These are phyloP conservation scores for Pseudisothecium myosuroides DNA, from an alignment of 225 moss, liverwort and hornwort species.

Conservation along the genomic window DNA sequence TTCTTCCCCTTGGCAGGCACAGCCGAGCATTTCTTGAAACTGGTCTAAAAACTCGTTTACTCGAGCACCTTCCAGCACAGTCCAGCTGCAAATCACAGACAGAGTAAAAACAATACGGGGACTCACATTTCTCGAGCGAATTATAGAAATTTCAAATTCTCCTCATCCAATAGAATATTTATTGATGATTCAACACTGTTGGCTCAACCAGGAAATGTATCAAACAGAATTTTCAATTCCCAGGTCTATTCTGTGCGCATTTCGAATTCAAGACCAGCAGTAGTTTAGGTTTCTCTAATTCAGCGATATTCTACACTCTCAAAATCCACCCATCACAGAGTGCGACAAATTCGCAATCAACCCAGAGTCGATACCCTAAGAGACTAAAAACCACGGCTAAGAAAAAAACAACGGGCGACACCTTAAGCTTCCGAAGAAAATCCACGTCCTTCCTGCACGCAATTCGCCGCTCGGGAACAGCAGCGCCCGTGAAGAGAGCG, in stretches of 20 bases:
- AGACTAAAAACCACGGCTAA: neutral
- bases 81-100: neutral
- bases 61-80: neutral
- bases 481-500: conserved; percentile 11
- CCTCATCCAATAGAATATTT: neutral
- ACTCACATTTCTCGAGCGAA: neutral
- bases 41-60: neutral
- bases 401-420: neutral
- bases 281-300: neutral
- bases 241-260: neutral
- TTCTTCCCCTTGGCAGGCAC: neutral
- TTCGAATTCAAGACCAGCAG: neutral
- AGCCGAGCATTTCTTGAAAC: neutral
- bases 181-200: neutral
- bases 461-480: neutral
- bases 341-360: neutral
- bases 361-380: neutral
- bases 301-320: neutral
- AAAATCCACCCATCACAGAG: neutral
- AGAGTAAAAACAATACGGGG: neutral
- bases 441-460: neutral
- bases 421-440: neutral
- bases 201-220: neutral
- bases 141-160: neutral
- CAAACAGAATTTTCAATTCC: too few relatives aligned